Evolutionary conservation across 768 basidiomycete genomes (phyloP), one percentile per base, ranked within the genome.

Genomic region (Pholiota molesta): DNA sequence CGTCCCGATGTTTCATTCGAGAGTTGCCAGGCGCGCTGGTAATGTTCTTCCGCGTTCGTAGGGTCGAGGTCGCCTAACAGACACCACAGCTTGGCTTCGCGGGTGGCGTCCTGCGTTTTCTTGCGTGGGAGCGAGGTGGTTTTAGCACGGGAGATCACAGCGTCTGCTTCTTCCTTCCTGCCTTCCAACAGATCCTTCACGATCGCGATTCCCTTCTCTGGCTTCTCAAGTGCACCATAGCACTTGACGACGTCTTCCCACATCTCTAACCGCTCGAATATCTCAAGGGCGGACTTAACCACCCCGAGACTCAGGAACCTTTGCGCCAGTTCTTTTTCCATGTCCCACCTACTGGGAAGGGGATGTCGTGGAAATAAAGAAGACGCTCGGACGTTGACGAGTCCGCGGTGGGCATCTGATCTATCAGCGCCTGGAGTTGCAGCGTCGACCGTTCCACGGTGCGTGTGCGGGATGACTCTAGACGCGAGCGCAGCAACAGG

Each of bases 221-320:
- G 84, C 65, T 85, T 79, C 65, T 97, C 95, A 77, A 96, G 82
- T 17, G 87, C 79, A 62, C 89, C 87, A 81, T 91, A 93, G 75
- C 97, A 99, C 64, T 84, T 81, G 45, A 95, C 94, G 8, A 93
- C 95, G 65, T 98, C 94, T 76, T 97, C 97, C 96, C 96, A 99
- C 95, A 98, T 95, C 77, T 99, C 95, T 62, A 98, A 79, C 37
- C 93, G 84, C 75, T 94, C 91, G 71, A 95, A 99, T 59, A 98
- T 96, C 73, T 92, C 96, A 53, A 99, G 79, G 0, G 97, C 96
- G 5, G 92, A 95, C 66, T 89, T 89, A 62, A 92, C 81, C 59
- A 97, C 94, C 16, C 97, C 97, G 53, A 99, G 80, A 49, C 86
- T 83, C 65, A 95, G 78, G 77, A 91, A 95, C 57, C 94, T 85